Evolutionary conservation across 1,284 basidiomycete genomes (phyloP), one percentile per base, ranked within the genome.

Genomic region (Irpex lacteus): DNA sequence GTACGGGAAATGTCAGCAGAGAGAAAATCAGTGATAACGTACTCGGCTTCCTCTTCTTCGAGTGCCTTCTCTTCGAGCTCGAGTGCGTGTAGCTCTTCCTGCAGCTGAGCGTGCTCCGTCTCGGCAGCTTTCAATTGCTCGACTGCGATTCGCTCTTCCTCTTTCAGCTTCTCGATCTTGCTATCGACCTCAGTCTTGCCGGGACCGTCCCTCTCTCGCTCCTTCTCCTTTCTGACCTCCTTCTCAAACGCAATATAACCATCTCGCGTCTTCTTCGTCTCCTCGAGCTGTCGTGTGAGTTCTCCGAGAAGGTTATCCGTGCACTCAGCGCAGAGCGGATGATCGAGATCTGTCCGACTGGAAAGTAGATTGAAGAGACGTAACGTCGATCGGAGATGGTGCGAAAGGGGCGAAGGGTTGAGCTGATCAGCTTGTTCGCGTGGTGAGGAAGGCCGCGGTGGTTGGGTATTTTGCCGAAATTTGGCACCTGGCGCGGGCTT

Each of bases 291-390:
- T 52, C 86, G 85, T 70, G 92, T 89, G 61, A 98, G 86, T 37
- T 88, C 86, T 3, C 83, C 82, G 54, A 97, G 85, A 54, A 98
- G 78, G 61, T 91, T 85, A 70, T 93, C 89, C 2, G 96, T 95
- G 76, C 98, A 99, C 72, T 98, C 95, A 1, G 91, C 87, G 74
- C 98, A 99, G 8, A 99, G 83, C 2, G 98, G 98, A 75, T 99
- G 97, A 75, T 97, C 94, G 60, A 98, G 85, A 53, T 94, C 91
- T 58, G 94, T 92, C 52, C 89, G 82, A 59, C 87, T 86, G 3
- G 92, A 92, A 32, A 96, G 81, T 52, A 96, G 77, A 70, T 90
- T 87, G 73, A 96, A 92, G 38, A 97, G 82, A 38, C 86, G 86
- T 69, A 83, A 81, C 60, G 90, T 88, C 40, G 89, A 90, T 63